Evolutionary conservation across 495 filamentous ascomycete species (phyloP).

Genomic region (Sphaerosporella brunnea): DNA sequence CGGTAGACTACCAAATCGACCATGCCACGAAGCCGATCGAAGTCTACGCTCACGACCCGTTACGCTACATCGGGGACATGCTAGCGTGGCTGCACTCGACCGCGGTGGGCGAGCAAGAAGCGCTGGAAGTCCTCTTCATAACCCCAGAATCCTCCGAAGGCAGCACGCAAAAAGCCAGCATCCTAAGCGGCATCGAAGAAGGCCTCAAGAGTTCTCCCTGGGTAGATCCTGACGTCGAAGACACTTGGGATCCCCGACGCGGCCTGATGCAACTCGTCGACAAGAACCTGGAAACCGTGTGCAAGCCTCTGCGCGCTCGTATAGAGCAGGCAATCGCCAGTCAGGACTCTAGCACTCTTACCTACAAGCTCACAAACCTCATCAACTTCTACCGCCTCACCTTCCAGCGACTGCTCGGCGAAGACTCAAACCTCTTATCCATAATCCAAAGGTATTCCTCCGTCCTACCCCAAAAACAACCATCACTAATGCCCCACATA

Average conservation of each 20-base stretch:
- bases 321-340: slow-evolving; percentile 82
- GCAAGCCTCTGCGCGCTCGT: slow-evolving; percentile 29
- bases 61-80: slow-evolving; percentile 94
- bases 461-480: background rate
- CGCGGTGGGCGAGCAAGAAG: slow-evolving; percentile 81
- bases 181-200: slow-evolving; percentile 47
- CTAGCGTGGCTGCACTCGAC: slow-evolving; percentile 92
- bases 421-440: slow-evolving; percentile 50
- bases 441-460: slow-evolving; percentile 33
- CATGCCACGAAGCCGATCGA: slow-evolving; percentile 75
- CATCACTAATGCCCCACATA: slow-evolving; percentile 9
- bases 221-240: slow-evolving; percentile 44
- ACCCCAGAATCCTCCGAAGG: slow-evolving; percentile 61
- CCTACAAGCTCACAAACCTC: slow-evolving; percentile 78
- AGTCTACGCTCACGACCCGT: slow-evolving; percentile 72
- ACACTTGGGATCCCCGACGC: slow-evolving; percentile 65
- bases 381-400: slow-evolving; percentile 76
- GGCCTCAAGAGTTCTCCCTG: slow-evolving; percentile 78
- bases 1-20: slow-evolving; percentile 31
- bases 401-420: slow-evolving; percentile 59
- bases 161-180: slow-evolving; percentile 14
- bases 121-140: slow-evolving; percentile 78
- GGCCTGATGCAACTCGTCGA: slow-evolving; percentile 78
- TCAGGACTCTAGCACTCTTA: slow-evolving; percentile 72
- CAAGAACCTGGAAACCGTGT: slow-evolving; percentile 43